Evolutionary conservation across 1,284 basidiomycete genomes (phyloP).

Genomic region (Cerrena zonata): DNA sequence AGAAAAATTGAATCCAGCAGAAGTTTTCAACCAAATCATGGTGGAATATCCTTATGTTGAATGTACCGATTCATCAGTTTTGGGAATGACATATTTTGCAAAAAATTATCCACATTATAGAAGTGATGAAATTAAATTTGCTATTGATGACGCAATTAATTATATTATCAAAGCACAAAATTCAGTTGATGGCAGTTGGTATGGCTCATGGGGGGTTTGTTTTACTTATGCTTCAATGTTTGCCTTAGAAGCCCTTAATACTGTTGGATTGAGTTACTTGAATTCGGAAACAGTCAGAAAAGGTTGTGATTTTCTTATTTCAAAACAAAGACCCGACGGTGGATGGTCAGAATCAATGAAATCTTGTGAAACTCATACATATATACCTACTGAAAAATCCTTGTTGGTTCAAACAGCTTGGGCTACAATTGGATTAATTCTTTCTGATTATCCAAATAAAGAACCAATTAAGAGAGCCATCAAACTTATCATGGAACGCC

Average conservation of each 20-base stretch:
- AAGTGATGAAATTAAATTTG: constrained; percentile 65
- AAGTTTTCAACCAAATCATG: constrained; percentile 96
- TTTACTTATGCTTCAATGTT: constrained; percentile 97
- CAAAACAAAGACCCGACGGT: constrained; percentile 85
- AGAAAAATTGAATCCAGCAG: constrained; percentile 85
- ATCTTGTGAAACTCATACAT: not conserved
- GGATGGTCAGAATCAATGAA: constrained; percentile 89
- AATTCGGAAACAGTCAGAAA: constrained; percentile 66
- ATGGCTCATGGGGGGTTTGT: constrained; percentile 94
- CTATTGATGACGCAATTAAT: not conserved
- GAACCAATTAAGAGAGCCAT: constrained; percentile 80
- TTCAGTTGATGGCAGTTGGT: constrained; percentile 90
- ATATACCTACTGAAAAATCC: not conserved
- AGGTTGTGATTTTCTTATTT: constrained; percentile 83
- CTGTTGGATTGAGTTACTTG: constrained; percentile 84
- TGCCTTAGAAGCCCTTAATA: constrained; percentile 83
- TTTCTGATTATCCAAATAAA: constrained; percentile 77
- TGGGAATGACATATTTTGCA: constrained; percentile 79
- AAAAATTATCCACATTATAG: constrained; percentile 81
- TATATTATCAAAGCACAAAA: constrained; percentile 50
- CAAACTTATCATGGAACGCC: constrained; percentile 83
- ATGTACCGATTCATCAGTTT: constrained; percentile 92
- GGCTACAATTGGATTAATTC: constrained; percentile 88
- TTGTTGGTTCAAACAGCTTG: constrained; percentile 96
- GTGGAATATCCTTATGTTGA: constrained; percentile 89